phyloP scores from a whole-genome alignment of 495 filamentous ascomycete species.

The Bombardia bombarda region DNA sequence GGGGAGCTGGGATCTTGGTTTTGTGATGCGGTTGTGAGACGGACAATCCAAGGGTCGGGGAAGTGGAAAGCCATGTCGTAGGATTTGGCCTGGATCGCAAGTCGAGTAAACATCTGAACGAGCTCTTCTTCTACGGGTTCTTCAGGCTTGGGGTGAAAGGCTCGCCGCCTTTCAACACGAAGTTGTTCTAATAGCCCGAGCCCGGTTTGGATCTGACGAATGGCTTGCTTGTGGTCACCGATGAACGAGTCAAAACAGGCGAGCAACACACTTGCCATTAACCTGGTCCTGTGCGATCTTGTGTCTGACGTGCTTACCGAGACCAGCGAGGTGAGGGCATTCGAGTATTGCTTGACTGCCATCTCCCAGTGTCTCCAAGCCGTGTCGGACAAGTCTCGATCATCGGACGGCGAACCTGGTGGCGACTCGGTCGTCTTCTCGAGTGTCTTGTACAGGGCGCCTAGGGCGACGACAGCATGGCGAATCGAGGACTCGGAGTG shows the following conservation, averaged over 20 bases:
- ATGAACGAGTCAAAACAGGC: conserved; percentile 46
- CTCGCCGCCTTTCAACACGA: conserved; percentile 29
- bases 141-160: conserved; percentile 28
- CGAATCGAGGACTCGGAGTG: conserved; percentile 53
- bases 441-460: conserved; percentile 54
- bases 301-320: conserved; percentile 22
- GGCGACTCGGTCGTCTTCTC: conserved; percentile 45
- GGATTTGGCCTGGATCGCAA: conserved; percentile 51
- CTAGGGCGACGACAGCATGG: conserved; percentile 58
- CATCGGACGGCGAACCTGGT: conserved; percentile 27
- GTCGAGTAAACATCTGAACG: conserved; percentile 48
- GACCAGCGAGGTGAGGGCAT: conserved; percentile 30
- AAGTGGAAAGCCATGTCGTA: conserved; percentile 56
- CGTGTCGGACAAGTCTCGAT: conserved; percentile 22
- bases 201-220: conserved; percentile 37
- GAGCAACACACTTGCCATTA: conserved; percentile 42
- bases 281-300: conserved; percentile 31
- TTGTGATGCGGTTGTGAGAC: conserved; percentile 32
- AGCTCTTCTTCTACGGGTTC: conserved; percentile 49
- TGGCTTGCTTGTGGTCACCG: conserved; percentile 41
- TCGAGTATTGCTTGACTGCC: conserved; percentile 37
- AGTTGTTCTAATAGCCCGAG: conserved; percentile 36
- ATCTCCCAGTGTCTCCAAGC: conserved; percentile 35
- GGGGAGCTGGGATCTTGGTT: conserved; percentile 33
- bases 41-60: conserved; percentile 46